Percentiles rank a stretch among this genome's conserved stretches.
phyloP scores from a whole-genome alignment of 164 flowering plant species.

The Chimonanthus praecox region DNA sequence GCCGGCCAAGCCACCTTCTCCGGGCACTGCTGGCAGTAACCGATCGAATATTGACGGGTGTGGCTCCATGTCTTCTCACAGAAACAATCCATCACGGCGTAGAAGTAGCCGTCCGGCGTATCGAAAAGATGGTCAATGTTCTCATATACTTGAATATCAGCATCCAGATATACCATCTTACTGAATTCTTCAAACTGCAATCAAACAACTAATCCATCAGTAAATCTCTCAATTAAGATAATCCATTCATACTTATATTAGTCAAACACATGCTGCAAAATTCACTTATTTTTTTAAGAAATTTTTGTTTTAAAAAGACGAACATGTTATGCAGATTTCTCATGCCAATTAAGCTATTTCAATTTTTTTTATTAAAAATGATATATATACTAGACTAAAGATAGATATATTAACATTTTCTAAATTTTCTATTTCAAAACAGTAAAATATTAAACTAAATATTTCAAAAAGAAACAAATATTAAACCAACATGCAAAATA shows the following conservation, averaged over 20 bases:
- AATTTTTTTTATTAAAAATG: too few species aligned
- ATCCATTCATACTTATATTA: not conserved
- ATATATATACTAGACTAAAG: too few species aligned
- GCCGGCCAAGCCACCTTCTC: constrained; percentile 48
- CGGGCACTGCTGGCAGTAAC: constrained; percentile 76
- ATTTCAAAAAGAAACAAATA: too few species aligned
- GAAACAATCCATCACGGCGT: constrained; percentile 72
- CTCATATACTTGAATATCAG: constrained; percentile 67
- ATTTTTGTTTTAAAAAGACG: too few species aligned
- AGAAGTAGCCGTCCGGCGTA: constrained; percentile 38
- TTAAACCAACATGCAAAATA: too few species aligned
- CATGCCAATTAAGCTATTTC: too few species aligned
- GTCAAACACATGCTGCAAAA: not conserved
- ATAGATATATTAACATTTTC: too few species aligned
- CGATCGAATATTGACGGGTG: constrained; percentile 53
- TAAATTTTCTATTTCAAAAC: too few species aligned
- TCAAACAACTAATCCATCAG: not conserved
- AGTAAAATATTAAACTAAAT: too few species aligned
- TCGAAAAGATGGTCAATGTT: constrained; percentile 71
- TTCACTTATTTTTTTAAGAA: not conserved
- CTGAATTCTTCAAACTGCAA: constrained; percentile 65
- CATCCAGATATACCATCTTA: constrained; percentile 75
- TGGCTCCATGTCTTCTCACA: constrained; percentile 65
- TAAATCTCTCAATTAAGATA: not conserved
- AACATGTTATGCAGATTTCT: too few species aligned